Evolutionary conservation across 768 basidiomycete species (phyloP).

Genomic region (Boletales sp.): DNA sequence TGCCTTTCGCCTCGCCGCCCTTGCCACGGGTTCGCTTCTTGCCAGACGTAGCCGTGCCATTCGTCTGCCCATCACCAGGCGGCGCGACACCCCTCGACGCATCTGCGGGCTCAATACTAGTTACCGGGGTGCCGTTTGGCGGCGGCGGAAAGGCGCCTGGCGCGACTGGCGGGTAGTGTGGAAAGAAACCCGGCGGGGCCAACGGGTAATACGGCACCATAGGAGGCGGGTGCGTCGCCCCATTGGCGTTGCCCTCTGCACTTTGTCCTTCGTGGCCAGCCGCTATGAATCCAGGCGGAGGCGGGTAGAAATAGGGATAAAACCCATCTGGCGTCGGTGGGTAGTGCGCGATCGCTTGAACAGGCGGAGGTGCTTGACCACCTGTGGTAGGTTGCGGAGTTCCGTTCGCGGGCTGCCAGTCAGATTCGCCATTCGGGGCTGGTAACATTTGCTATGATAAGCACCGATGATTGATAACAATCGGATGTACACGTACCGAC

Average conservation of each 20-base stretch:
- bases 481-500: conserved; percentile 11
- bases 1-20: conserved; percentile 26
- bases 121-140: conserved; percentile 20
- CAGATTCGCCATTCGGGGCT: conserved; percentile 26
- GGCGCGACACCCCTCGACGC: conserved; percentile 9
- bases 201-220: conserved; percentile 36
- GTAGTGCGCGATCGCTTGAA: conserved; percentile 27
- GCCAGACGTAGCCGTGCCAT: conserved; percentile 15
- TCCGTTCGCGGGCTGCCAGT: conserved; percentile 31
- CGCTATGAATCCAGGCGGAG: conserved; percentile 38
- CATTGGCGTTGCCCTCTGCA: conserved; percentile 31
- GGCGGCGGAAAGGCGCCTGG: conserved; percentile 32
- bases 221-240: conserved; percentile 26
- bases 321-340: conserved; percentile 41
- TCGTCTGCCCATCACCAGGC: conserved; percentile 8
- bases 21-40: conserved; percentile 32
- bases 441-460: conserved; percentile 13
- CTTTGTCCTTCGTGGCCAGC: conserved; percentile 36
- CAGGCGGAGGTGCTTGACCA: conserved; percentile 23
- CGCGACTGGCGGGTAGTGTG: conserved; percentile 29
- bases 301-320: conserved; percentile 42
- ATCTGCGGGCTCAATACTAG: conserved; percentile 26
- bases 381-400: conserved; percentile 11
- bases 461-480: conserved; percentile 2
- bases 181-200: conserved; percentile 40